Evolutionary conservation across 352 stramenopile genomes (phyloP), one percentile per base, ranked within the genome.

Genomic region (Phytopythium helicoides): DNA sequence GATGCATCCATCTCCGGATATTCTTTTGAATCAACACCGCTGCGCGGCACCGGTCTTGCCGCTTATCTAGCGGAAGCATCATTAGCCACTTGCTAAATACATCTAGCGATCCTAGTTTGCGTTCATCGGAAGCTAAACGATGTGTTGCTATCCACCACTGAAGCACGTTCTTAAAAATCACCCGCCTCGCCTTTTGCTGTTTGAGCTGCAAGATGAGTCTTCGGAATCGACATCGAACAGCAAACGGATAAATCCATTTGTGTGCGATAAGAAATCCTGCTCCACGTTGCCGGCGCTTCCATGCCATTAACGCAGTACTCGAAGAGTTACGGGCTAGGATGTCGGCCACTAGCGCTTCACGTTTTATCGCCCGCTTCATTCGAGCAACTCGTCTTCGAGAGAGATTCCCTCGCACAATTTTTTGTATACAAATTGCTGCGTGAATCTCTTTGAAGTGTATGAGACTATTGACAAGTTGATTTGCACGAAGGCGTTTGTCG

Each of bases 181-280:
- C 12, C 12, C 44, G 50, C 1, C 42, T 57, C 4, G 70, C 70
- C 12, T 52, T 41, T 16, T 67, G 51, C 2, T 56, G 58, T 21
- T 54, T 62, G 18, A 74, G 44, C 6, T 68, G 60, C 3, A 21
- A 25, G 6, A 60, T 22, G 8, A 81, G 25, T n/a, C 31, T 39
- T 0, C 62, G 54, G 28, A 76, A 81, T 12, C 64, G 55, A 19
- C 64, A 33, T 5, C 68, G 60, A 22, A 86, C 41, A 14, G 70
- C 56, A 42, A 71, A 76, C 1, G 73, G 75, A 25, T 81, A 84
- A 44, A 86, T 50, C 1, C 54, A 61, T 10, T 33, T 36, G 10
- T 46, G 60, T n/a, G 55, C 60, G n/a, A 88, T 85, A 15, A 86
- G 14, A 33, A 73, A 81, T 3, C 52, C 60, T n/a, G 77, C 77